Evolutionary conservation across 1,284 basidiomycete species (phyloP).

Genomic region (Cystobasidium slooffiae): DNA sequence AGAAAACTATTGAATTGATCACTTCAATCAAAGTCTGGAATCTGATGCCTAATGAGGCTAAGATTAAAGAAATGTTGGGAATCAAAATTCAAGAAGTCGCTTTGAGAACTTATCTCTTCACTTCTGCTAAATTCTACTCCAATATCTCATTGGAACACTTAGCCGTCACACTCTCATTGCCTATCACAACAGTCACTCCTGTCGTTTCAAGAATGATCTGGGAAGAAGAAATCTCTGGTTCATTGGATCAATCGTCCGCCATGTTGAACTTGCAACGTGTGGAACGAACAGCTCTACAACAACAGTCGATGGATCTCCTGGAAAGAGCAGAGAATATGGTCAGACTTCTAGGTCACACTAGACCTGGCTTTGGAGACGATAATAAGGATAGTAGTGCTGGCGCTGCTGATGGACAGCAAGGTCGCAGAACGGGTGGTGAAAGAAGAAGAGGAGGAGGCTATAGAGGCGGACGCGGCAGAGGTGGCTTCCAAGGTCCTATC

Average conservation of each 20-base stretch:
- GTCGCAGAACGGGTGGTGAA: conserved; percentile 24
- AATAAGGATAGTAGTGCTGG: conserved; percentile 23
- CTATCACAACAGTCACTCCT: conserved; percentile 79
- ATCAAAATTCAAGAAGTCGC: conserved; percentile 97
- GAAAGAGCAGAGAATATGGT: conserved; percentile 45
- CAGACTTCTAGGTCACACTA: conserved; percentile 39
- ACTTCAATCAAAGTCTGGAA: conserved; percentile 98
- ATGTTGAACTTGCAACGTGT: conserved; percentile 81
- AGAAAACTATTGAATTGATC: conserved; percentile 88
- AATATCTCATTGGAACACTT: conserved; percentile 86
- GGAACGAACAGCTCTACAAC: conserved; percentile 41
- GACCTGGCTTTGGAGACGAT: conserved; percentile 35
- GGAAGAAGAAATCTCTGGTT: conserved; percentile 93
- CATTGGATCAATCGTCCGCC: conserved; percentile 83
- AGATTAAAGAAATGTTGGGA: conserved; percentile 93
- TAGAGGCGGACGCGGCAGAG: conserved; percentile 26
- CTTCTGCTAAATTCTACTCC: conserved; percentile 93
- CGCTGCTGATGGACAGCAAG: conserved; percentile 28
- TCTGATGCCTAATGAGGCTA: conserved; percentile 83
- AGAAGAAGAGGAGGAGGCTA: conserved; percentile 30
- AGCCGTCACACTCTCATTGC: conserved; percentile 82
- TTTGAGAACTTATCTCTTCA: conserved; percentile 94
- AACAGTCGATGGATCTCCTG: conserved; percentile 43
- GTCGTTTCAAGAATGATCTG: conserved; percentile 99
- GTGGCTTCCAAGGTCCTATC: conserved; percentile 37